Base-by-base conservation (phyloP, 1,284 basidiomycete genomes). In the Moesziomyces sp. region DNA sequence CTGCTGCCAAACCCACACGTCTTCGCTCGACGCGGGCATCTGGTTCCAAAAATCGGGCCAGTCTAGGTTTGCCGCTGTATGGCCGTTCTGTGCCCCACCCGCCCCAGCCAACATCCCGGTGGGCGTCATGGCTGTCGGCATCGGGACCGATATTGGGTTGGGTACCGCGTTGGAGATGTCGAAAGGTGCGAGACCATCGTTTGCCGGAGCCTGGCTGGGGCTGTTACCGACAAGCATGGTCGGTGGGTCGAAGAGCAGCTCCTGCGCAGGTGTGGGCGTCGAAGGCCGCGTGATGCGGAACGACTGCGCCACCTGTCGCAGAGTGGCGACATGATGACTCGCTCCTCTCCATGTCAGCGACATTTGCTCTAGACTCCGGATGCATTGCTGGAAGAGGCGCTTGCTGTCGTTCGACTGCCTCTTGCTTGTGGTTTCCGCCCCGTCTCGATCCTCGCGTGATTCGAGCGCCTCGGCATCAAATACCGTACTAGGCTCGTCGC, bases 301-400 rank as follows among this genome's bases (percentile, higher is more conserved):
- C 18, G 46, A 55, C n/a, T 47, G 51, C 30, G 44, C 54, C 8
- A 66, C 48, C 8, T 51, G 24, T 18, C 46, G 44, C 45, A 66
- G 21, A 3, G 57, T 66, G 3, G 56, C 63, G 1, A 66, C 57
- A 24, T 66, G 63, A 24, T 66, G 63, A 16, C 63, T 66, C n/a
- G 63, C 63, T 0, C 51, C 47, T 5, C 52, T 33, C 57, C 57
- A 66, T 13, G 52, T 66, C 45, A 58, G 30, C 3, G 51, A 33
- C 43, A 66, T 48, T 21, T 55, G 56, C 26, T 54, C 53, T 18
- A 66, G 35, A 24, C 45, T 58, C 13, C 49, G 48, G 16, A 60
- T 60, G 53, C 63, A 66, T 43, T 66, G 55, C 16, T 46, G 51
- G 10, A 66, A 53, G 7, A 60, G 51, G 13, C 38, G 46, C 19